Percentiles rank a stretch among this genome's conserved stretches.
Evolutionary conservation across 192 early-diverging fungal genomes (phyloP).

Genomic region (Entrophospora sp.): DNA sequence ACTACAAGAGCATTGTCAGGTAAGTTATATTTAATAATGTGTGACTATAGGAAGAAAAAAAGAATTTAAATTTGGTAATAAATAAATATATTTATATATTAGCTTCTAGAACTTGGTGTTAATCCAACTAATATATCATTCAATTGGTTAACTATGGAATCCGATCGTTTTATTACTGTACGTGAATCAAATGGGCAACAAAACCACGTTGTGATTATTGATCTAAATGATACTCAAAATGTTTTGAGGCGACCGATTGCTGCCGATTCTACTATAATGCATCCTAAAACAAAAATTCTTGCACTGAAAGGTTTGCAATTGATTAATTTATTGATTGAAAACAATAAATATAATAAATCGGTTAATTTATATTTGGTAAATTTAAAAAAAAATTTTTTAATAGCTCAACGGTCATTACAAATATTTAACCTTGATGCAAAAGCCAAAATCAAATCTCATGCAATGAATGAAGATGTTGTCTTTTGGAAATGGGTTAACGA

Average conservation of each 20-base stretch:
- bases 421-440: constrained; percentile 97
- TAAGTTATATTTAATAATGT: neutral
- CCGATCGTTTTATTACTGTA: constrained; percentile 96
- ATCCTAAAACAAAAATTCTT: constrained; percentile 86
- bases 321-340: neutral
- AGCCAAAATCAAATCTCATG: constrained; percentile 88
- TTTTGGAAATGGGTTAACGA: constrained; percentile 95
- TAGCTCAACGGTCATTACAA: constrained; percentile 84
- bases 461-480: constrained; percentile 86
- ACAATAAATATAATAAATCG: too few species aligned
- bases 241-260: constrained; percentile 86
- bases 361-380: neutral
- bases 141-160: constrained; percentile 96
- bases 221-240: constrained; percentile 77
- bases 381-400: neutral
- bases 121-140: constrained; percentile 91
- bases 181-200: constrained; percentile 53
- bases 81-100: neutral
- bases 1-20: constrained; percentile 1
- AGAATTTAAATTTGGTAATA: neutral
- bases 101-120: constrained; percentile 88
- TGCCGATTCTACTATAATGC: constrained; percentile 98
- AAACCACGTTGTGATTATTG: constrained; percentile 86
- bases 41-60: neutral
- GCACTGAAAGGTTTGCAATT: constrained; percentile 79